These are phyloP conservation scores for Lipomyces japonicus DNA, from an alignment of 805 yeast species.

Conservation along the genomic window DNA sequence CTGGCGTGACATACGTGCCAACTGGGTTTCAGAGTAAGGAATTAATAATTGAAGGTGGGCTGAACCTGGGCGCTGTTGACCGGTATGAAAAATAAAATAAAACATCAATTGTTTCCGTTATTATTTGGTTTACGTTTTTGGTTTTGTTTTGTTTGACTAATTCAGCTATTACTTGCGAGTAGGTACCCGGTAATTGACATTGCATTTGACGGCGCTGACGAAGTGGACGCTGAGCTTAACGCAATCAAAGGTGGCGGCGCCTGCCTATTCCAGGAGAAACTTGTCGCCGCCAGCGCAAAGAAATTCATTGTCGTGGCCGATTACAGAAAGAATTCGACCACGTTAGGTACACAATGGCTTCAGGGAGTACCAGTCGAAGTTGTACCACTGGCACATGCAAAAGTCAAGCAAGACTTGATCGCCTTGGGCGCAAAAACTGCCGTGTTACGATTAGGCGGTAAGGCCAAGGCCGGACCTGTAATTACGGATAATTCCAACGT, in stretches of 20 bases:
- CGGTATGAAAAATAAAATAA: too few species aligned
- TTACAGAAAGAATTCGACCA: slow-evolving; percentile 71
- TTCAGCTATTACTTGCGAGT: background rate
- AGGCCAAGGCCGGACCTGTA: slow-evolving; percentile 94
- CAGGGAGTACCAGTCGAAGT: slow-evolving; percentile 95
- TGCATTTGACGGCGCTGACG: slow-evolving; percentile 99
- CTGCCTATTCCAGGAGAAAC: slow-evolving; percentile 91
- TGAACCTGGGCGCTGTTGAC: slow-evolving; percentile 75
- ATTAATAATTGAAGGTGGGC: slow-evolving; percentile 75
- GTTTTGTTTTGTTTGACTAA: background rate
- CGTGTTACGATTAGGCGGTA: slow-evolving; percentile 74
- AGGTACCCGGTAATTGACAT: slow-evolving; percentile 66
- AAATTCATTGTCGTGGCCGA: slow-evolving; percentile 89
- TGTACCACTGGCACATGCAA: slow-evolving; percentile 80
- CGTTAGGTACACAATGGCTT: slow-evolving; percentile 76
- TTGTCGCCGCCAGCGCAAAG: slow-evolving; percentile 77
- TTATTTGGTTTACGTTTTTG: background rate
- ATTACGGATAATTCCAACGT: slow-evolving; percentile 95
- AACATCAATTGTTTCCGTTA: slow-evolving; percentile 14
- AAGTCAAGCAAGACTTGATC: slow-evolving; percentile 62
- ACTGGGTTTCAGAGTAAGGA: slow-evolving; percentile 95
- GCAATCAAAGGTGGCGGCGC: slow-evolving; percentile 99
- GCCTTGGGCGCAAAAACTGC: slow-evolving; percentile 62
- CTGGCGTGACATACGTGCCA: slow-evolving; percentile 73
- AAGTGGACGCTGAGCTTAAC: slow-evolving; percentile 74